Conservation (phyloP, 331 rosid genomes). For the Dryas integrifolia region DNA sequence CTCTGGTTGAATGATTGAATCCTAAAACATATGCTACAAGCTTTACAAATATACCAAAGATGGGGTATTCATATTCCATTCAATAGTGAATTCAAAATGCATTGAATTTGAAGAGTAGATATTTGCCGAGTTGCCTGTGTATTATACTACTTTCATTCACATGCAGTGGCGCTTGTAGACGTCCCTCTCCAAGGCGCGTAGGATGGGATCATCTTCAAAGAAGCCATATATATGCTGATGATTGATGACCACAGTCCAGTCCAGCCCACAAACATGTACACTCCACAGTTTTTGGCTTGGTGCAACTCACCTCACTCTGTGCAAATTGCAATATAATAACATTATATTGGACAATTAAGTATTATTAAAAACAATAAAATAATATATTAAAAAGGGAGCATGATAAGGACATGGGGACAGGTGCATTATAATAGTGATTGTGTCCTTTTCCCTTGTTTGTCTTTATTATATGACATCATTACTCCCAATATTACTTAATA, state of each 20-base stretch:
- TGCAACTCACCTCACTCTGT: slow-evolving; percentile 29
- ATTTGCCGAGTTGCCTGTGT: background rate
- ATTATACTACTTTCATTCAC: too few relatives aligned
- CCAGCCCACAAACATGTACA: slow-evolving; percentile 34
- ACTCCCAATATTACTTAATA: slow-evolving; percentile 24
- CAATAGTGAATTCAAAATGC: background rate
- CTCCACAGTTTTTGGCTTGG: slow-evolving; percentile 36
- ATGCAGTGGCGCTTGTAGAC: too few relatives aligned
- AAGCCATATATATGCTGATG: background rate
- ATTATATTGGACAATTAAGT: background rate
- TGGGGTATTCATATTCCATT: background rate
- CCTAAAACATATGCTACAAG: background rate
- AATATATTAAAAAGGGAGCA: slow-evolving; percentile 18
- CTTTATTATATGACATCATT: slow-evolving; percentile 43
- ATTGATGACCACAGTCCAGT: slow-evolving; percentile 28
- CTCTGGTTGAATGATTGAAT: background rate
- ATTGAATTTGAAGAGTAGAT: background rate
- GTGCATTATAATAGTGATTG: slow-evolving; percentile 43
- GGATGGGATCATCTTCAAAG: background rate
- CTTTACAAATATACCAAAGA: background rate
- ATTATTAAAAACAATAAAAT: background rate
- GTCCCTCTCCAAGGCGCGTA: too few relatives aligned
- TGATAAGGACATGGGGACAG: slow-evolving; percentile 51
- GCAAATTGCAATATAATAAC: slow-evolving; percentile 36
- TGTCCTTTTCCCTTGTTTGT: slow-evolving; percentile 61